Evolutionary conservation across 208 protist species (phyloP), one percentile per base, ranked within the genome.

Genomic region (Trypanosoma brucei): DNA sequence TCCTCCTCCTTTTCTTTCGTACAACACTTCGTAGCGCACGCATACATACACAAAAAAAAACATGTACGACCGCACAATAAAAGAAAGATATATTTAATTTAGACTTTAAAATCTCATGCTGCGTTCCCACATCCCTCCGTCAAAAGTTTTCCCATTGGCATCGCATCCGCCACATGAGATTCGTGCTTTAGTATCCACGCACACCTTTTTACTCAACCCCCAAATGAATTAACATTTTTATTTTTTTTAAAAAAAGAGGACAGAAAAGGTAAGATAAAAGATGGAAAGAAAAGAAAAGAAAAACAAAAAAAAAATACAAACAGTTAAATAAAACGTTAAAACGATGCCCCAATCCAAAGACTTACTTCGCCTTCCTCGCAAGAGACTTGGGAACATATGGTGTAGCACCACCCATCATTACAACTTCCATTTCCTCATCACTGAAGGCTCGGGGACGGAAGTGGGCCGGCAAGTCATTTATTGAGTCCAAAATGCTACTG

Each of bases 311-410:
- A 44, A 55, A 42, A 50, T 2, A 61, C 11, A 61, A 61, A 13
- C 38, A 8, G 44, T 14, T 48, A 48, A 40, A 57, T 62, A 36
- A 36, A 37, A 11, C 11, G 35, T 5, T 2, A 45, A 52, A 38
- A 35, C 48, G 8, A 39, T 8, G 1, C 13, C 6, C 55, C 2
- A 30, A 46, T 3, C 36, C 38, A 52, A 69, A 13, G 46, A 42
- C 34, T 60, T 59, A 56, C 65, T 81, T 72, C 69, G 78, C 77
- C 74, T 89, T 92, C 68, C 88, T 86, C 64, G 75, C 63, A 40
- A 87, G 74, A 55, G 78, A 73, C 72, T 94, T 91, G 11, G 88
- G 78, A 0, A 79, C 72, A 71, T 94, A 94, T 45, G 88, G 84
- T 8, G 73, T 67, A 4, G 79, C 88, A n/a, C 88, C 88, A 42